phyloP scores from a whole-genome alignment of 2,329 filamentous ascomycete species.

The Penicillium sp. region DNA sequence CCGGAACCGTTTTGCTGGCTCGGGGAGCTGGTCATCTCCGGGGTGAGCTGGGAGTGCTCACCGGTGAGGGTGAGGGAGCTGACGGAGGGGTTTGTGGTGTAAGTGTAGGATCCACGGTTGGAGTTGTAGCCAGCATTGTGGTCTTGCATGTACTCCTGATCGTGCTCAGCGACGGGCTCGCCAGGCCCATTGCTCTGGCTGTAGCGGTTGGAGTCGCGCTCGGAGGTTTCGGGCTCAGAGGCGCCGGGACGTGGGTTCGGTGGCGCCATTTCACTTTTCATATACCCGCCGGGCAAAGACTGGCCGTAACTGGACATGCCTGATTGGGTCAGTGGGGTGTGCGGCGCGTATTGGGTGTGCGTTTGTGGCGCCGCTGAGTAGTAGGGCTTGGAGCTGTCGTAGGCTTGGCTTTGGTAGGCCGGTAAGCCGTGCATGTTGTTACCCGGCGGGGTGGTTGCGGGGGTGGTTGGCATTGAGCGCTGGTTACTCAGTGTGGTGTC shows the following conservation, averaged over 20 bases:
- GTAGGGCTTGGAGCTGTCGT: slow-evolving; percentile 74
- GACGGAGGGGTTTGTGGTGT: slow-evolving; percentile 65
- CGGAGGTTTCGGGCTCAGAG: slow-evolving; percentile 60
- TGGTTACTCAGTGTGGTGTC: slow-evolving; percentile 75
- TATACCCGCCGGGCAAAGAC: slow-evolving; percentile 57
- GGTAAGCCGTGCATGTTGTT: slow-evolving; percentile 74
- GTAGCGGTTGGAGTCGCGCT: slow-evolving; percentile 68
- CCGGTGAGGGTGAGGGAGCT: slow-evolving; percentile 64
- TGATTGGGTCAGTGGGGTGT: slow-evolving; percentile 58
- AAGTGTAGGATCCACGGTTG: slow-evolving; percentile 73
- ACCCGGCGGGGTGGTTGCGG: slow-evolving; percentile 84
- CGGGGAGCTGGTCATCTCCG: slow-evolving; percentile 80
- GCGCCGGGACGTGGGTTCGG: slow-evolving; percentile 62
- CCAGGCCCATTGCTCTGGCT: slow-evolving; percentile 59
- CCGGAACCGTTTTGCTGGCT: slow-evolving; percentile 74
- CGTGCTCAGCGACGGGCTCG: slow-evolving; percentile 67
- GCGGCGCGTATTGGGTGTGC: slow-evolving; percentile 66
- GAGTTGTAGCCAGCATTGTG: slow-evolving; percentile 69
- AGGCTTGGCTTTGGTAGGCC: slow-evolving; percentile 69
- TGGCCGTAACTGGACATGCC: slow-evolving; percentile 67
- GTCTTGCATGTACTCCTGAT: slow-evolving; percentile 81
- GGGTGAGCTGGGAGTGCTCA: slow-evolving; percentile 73
- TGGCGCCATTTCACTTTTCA: slow-evolving; percentile 87
- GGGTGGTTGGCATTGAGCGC: slow-evolving; percentile 86
- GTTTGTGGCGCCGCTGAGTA: slow-evolving; percentile 69